A percentile compares a stretch with the other conserved stretches of the same genome.
These are phyloP conservation scores for Raphanus sativus DNA, from an alignment of 345 rosid genomes.

Conservation along the genomic window DNA sequence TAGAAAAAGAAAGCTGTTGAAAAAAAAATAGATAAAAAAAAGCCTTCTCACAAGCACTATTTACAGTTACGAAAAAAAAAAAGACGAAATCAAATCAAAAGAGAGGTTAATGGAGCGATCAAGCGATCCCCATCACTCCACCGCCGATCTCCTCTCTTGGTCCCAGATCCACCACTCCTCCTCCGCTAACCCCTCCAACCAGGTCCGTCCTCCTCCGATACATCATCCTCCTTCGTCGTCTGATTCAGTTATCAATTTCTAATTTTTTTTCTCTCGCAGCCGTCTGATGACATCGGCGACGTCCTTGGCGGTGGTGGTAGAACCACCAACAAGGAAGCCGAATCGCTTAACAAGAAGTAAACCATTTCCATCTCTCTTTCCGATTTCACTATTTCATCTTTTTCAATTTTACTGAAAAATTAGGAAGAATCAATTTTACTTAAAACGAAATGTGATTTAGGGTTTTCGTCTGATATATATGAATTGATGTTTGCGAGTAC, in stretches of 20 bases:
- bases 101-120: conserved; percentile 54
- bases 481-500: not conserved
- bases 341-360: conserved; percentile 60
- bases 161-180: conserved; percentile 52
- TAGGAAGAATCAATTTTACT: not conserved
- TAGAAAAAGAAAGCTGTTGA: conserved; percentile 10
- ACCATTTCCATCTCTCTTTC: conserved; percentile 26
- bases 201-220: conserved; percentile 29
- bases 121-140: conserved; percentile 71
- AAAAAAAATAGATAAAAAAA: not conserved
- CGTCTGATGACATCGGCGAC: conserved; percentile 63
- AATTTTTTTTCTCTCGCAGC: conserved; percentile 39
- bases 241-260: not conserved
- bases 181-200: conserved; percentile 41
- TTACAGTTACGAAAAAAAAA: not conserved
- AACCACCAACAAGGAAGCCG: conserved; percentile 63
- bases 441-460: conserved; percentile 17
- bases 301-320: conserved; percentile 65
- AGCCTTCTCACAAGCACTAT: not conserved
- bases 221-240: not conserved
- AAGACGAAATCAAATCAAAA: not conserved
- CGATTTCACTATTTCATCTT: not conserved
- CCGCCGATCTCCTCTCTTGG: conserved; percentile 91
- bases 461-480: conserved; percentile 9
- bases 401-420: not conserved